phyloP scores from a whole-genome alignment of 208 protist species.

The Leishmania major region DNA sequence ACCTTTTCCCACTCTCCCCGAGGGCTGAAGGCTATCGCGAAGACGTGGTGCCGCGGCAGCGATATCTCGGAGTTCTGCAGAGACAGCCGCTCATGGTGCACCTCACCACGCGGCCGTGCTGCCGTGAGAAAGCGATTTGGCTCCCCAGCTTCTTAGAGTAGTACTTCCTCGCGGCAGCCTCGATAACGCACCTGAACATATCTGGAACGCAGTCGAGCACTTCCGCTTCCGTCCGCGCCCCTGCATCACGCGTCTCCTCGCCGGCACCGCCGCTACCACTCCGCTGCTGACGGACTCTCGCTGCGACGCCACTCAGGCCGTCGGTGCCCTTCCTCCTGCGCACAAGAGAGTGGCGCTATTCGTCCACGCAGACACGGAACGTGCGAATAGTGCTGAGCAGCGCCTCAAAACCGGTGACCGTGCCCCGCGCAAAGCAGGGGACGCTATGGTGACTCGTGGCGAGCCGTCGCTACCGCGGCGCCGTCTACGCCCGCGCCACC shows the following conservation, averaged over 20 bases:
- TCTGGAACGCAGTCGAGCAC: constrained; percentile 3
- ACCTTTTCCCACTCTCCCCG: constrained; percentile 21
- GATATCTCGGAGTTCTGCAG: constrained; percentile 15
- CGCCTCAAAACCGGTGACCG: constrained; percentile 7
- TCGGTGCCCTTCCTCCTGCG: background rate
- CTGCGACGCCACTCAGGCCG: background rate
- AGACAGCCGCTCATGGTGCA: constrained; percentile 19
- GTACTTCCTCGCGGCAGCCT: constrained; percentile 19
- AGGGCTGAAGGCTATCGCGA: constrained; percentile 7
- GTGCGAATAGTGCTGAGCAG: constrained; percentile 8
- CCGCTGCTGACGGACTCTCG: background rate
- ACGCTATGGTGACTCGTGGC: constrained; percentile 14
- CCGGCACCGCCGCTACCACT: background rate
- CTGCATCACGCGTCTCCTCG: background rate
- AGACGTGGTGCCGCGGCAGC: constrained; percentile 32
- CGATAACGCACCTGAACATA: constrained; percentile 14
- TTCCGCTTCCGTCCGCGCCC: constrained; percentile 1
- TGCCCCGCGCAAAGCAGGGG: constrained; percentile 1
- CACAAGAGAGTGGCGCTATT: constrained; percentile 12
- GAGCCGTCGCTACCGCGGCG: constrained; percentile 8
- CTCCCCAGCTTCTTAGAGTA: background rate
- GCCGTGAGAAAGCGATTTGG: constrained; percentile 37
- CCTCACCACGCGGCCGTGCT: constrained; percentile 9
- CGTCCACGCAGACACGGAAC: constrained; percentile 5
- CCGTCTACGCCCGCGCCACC: constrained; percentile 2